A percentile compares a stretch with the other conserved stretches of the same genome.
phyloP scores from a whole-genome alignment of 179 eudicot species.

The Dionaea muscipula region DNA sequence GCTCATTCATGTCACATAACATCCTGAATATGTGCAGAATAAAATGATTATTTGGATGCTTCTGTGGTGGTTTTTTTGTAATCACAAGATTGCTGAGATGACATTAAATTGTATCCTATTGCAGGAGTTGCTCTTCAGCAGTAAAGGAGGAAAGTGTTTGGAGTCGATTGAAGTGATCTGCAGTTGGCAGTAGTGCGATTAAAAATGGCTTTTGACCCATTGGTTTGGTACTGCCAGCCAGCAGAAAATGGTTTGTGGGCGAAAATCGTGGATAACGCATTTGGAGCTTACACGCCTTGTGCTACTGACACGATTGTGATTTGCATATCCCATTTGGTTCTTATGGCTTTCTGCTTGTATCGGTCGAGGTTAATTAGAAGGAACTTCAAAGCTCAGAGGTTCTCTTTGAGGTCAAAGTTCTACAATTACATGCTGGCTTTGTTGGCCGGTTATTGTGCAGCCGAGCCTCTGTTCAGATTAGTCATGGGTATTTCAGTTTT shows the following conservation, averaged over 20 bases:
- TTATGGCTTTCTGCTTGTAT: conserved; percentile 47
- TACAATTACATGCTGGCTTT: conserved; percentile 47
- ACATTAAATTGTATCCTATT: neutral
- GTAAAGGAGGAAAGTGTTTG: neutral
- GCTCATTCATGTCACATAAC: too few species aligned
- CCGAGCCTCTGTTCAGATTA: conserved; percentile 57
- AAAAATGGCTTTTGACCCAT: conserved; percentile 46
- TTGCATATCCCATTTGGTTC: conserved; percentile 46
- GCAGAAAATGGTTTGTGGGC: conserved; percentile 52
- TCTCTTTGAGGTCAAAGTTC: conserved; percentile 36
- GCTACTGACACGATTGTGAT: conserved; percentile 47
- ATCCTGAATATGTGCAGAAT: too few species aligned
- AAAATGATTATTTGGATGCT: too few species aligned
- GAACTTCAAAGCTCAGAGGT: conserved; percentile 29
- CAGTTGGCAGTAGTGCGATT: conserved; percentile 6
- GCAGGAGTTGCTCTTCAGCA: neutral
- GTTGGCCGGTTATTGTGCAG: conserved; percentile 53
- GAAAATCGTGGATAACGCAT: conserved; percentile 34
- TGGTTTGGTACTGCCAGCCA: conserved; percentile 74
- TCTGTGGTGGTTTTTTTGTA: neutral
- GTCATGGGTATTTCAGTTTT: conserved; percentile 51
- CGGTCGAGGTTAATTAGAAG: conserved; percentile 49
- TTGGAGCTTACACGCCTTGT: conserved; percentile 80
- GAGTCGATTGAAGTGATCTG: neutral
- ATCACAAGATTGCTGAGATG: neutral